These are phyloP conservation scores for Ogataea trehalophila DNA, from an alignment of 805 yeast species.

Conservation along the genomic window DNA sequence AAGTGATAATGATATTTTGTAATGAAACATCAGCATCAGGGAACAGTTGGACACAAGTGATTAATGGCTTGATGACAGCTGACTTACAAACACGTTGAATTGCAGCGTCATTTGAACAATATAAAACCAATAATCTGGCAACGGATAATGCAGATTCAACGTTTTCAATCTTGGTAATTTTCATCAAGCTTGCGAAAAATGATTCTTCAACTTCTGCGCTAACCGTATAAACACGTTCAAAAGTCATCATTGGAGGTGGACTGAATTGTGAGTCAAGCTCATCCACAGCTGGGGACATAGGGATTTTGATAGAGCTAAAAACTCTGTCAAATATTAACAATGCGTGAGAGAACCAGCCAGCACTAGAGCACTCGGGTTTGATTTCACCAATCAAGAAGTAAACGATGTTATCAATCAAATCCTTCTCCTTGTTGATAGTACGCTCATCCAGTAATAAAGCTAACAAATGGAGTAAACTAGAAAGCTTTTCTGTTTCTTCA, in stretches of 20 bases:
- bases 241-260: conserved; percentile 12
- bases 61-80: conserved; percentile 41
- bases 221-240: conserved; percentile 17
- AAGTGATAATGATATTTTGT: conserved; percentile 45
- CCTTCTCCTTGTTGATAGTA: conserved; percentile 32
- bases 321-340: conserved; percentile 52
- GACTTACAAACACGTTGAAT: conserved; percentile 42
- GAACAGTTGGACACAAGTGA: conserved; percentile 36
- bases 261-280: conserved; percentile 14
- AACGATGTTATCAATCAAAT: conserved; percentile 33
- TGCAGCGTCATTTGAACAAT: conserved; percentile 39
- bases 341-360: conserved; percentile 57
- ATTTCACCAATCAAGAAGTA: conserved; percentile 34
- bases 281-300: conserved; percentile 44
- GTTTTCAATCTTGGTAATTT: conserved; percentile 35
- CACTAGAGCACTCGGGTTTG: conserved; percentile 33
- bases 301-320: conserved; percentile 47
- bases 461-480: conserved; percentile 39
- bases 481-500: conserved; percentile 24
- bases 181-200: conserved; percentile 42
- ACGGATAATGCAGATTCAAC: conserved; percentile 47
- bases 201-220: conserved; percentile 20
- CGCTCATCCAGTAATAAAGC: conserved; percentile 38
- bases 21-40: conserved; percentile 33
- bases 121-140: conserved; percentile 51